Percentiles rank a stretch among this genome's conserved stretches.
These are phyloP conservation scores for Podosphaera xanthii DNA, from an alignment of 2,329 filamentous ascomycete genomes.

Conservation along the genomic window DNA sequence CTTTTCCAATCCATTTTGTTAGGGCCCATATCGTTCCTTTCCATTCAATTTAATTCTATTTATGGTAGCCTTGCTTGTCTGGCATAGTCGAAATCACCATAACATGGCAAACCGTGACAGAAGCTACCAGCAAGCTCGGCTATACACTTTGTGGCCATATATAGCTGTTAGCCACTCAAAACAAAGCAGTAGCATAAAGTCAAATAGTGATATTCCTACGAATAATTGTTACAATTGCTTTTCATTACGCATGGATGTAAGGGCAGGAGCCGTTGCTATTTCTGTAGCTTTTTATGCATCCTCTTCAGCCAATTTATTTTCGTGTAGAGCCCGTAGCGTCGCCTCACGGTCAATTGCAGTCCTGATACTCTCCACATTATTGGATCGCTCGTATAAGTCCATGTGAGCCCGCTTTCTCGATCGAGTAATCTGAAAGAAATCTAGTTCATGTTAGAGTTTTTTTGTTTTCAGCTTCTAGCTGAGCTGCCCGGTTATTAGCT, in stretches of 20 bases:
- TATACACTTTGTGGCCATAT: too few relatives aligned
- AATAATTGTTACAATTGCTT: not conserved
- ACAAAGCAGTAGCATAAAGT: not conserved
- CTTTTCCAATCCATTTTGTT: too few relatives aligned
- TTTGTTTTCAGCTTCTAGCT: not conserved
- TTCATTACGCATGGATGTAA: not conserved
- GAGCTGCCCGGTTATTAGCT: not conserved
- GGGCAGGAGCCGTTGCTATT: not conserved
- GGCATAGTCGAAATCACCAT: too few relatives aligned
- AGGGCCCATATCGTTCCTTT: too few relatives aligned
- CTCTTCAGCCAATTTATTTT: not conserved
- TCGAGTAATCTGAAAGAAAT: not conserved
- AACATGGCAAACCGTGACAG: too few relatives aligned
- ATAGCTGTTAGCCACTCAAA: too few relatives aligned
- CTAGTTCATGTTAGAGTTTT: not conserved
- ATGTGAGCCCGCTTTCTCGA: not conserved
- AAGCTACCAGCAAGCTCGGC: too few relatives aligned
- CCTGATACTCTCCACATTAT: not conserved
- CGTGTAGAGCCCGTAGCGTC: not conserved
- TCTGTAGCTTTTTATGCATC: not conserved
- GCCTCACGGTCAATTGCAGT: not conserved
- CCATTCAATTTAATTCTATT: too few relatives aligned
- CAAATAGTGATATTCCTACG: not conserved
- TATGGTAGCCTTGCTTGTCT: too few relatives aligned
- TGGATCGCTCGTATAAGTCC: not conserved